Base-by-base conservation (phyloP, 2,329 filamentous ascomycete genomes). In the Dactylonectria estremocensis region DNA sequence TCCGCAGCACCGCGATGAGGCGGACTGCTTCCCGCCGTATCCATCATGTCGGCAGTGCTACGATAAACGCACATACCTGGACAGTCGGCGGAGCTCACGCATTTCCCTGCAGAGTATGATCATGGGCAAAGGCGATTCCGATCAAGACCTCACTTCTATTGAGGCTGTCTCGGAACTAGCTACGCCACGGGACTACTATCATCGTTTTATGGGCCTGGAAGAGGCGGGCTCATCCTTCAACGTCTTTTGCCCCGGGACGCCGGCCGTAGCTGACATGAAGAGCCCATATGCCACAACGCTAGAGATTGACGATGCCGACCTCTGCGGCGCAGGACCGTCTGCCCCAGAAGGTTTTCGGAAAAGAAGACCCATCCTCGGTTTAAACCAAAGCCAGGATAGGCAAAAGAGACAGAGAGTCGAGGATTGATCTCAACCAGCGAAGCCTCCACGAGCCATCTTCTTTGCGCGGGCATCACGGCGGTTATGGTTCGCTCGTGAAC, bases 401-500 rank as follows among this genome's bases (percentile, higher is more conserved):
- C 57, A 56, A 16, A 76, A 75, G 68, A 70, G 70, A 45, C 74
- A 71, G 56, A 71, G 60, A 61, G 40, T 64, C 52, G 64, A 49
- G 52, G 57, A 55, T 18, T 71, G 56, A 71, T 20, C 20, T 78
- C 67, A 83, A 13, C 78, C 80, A 13, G 79, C 72, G 49, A 84
- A 79, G 1, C 82, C 82, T 18, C 82, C 83, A 28, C 89, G 84
- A 14, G 87, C 88, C 88, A 92, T 90, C 81, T 92, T 92, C 76
- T 81, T 89, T 13, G 90, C 89, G 40, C 89, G 83, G 67, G 87
- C 87, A 77, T 97, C 93, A 56, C 94, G 88, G 28, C 95, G 89
- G 79, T 94, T 96, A 78, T 97, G 95, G 77, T 97, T 97, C 35
- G 94, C 95, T 68, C 92, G 86, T 22, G 92, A 93, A 3, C 91